Evolutionary conservation across 2,329 filamentous ascomycete genomes (phyloP).

Genomic region (Aspergillus thermomutatus): DNA sequence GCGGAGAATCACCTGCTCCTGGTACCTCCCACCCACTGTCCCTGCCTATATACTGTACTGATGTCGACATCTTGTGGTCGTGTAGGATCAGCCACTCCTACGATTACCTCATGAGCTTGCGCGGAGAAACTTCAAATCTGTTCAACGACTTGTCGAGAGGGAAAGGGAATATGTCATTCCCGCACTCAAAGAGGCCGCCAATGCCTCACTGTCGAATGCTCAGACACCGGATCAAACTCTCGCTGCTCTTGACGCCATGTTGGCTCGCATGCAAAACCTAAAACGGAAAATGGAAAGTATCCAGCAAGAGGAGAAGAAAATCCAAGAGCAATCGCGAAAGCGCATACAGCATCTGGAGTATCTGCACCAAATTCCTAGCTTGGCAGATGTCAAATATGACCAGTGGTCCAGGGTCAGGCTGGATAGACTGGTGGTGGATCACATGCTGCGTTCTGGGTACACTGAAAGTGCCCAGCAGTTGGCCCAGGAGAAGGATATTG

Average conservation of each 20-base stretch:
- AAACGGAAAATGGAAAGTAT: slow-evolving; percentile 80
- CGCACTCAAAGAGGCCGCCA: slow-evolving; percentile 52
- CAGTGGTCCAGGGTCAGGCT: slow-evolving; percentile 79
- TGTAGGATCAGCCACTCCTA: slow-evolving; percentile 86
- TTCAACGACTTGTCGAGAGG: slow-evolving; percentile 48
- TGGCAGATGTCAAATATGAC: slow-evolving; percentile 93
- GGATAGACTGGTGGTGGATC: slow-evolving; percentile 86
- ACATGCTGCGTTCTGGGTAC: slow-evolving; percentile 81
- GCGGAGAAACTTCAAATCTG: slow-evolving; percentile 87
- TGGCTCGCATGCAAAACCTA: slow-evolving; percentile 76
- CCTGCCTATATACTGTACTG: slow-evolving; percentile 7
- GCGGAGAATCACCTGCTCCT: slow-evolving; percentile 49
- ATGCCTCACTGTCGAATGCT: slow-evolving; percentile 62
- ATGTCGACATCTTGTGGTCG: slow-evolving; percentile 6
- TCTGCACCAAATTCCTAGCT: slow-evolving; percentile 72
- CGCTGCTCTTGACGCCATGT: slow-evolving; percentile 77
- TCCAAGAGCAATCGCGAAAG: slow-evolving; percentile 72
- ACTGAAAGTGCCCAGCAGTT: slow-evolving; percentile 71
- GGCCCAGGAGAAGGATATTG: slow-evolving; percentile 70
- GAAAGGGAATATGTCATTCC: slow-evolving; percentile 47
- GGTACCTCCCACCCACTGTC: slow-evolving; percentile 27
- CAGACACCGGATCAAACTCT: slow-evolving; percentile 68
- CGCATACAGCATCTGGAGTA: slow-evolving; percentile 78
- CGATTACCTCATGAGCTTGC: slow-evolving; percentile 90
- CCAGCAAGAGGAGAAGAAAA: slow-evolving; percentile 72